Base-by-base conservation (phyloP, 1,284 basidiomycete species). In the Ganoderma resinaceum region DNA sequence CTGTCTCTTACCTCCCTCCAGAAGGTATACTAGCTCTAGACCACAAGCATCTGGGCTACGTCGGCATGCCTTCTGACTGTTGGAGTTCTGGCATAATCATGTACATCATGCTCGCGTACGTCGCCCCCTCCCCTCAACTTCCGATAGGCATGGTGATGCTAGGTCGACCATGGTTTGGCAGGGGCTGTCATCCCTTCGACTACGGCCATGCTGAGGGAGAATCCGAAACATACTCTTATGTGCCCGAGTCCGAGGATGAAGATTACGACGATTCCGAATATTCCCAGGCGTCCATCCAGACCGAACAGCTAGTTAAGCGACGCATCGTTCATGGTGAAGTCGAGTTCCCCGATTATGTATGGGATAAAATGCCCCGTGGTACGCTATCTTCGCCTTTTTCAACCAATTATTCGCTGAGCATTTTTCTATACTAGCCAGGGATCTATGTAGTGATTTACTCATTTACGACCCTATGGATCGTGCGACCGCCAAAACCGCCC, bases 1-100 rank as follows among this genome's bases (percentile, higher is more conserved):
- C 94, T 0, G 87, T 95, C 35, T 90, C 91, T 2, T 95, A 95
- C 78, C 83, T 95, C n/a, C 92, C 94, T 18, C 94, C 94, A 0
- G 94, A 95, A 79, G 92, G 91, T 9, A 86, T 95, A 35, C 82
- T 91, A 2, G 93, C 92, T 11, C 80, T 94, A 52, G 90, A 93
- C 71, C 83, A 91, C 73, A 89, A 89, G 71, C 83, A 91, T 66
- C 79, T 91, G 61, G 88, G 90, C 61, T 95, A 95, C 73, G 85
- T 91, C 46, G 87, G 93, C 18, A 91, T 94, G 88, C 90, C 90
- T 35, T 86, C 93, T 0, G 94, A 95, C 77, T 94, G 92, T 74
- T 95, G 93, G 94, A 93, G 92, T 72, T 86, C 90, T 12, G 94
- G 93, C 11, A 86, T 95, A 2, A 88, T 93, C 64, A 80, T 95